Conservation (phyloP, 768 basidiomycete genomes). For the Erythrobasidium yunnanense region DNA sequence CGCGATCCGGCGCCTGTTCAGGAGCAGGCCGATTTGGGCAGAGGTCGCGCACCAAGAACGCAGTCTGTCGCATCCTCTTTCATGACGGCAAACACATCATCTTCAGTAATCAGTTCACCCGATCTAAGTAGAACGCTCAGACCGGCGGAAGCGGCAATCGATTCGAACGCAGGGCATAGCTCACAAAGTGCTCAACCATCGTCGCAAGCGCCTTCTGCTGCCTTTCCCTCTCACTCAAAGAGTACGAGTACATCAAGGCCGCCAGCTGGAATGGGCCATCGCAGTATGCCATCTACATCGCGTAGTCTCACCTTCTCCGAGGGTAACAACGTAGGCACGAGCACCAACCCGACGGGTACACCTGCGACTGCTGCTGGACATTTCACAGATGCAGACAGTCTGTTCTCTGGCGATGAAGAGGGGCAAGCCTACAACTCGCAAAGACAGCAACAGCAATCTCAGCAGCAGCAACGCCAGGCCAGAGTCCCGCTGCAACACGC, state of each 20-base stretch:
- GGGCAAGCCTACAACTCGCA: not conserved
- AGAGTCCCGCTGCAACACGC: not conserved
- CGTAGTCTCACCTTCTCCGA: constrained; percentile 15
- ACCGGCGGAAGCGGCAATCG: no score
- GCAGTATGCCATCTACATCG: constrained; percentile 20
- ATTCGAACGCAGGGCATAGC: no score
- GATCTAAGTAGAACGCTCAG: no score
- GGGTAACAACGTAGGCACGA: not conserved
- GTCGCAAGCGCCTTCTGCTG: no score
- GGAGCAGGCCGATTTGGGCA: constrained; percentile 16
- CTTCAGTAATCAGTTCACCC: no score
- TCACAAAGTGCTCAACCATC: no score
- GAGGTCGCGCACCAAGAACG: constrained; percentile 15
- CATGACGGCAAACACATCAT: no score
- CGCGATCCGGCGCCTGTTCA: no score
- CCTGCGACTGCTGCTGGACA: not conserved
- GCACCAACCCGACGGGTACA: not conserved
- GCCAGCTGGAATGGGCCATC: constrained; percentile 5
- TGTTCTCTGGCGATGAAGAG: constrained; percentile 14
- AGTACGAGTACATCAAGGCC: not conserved
- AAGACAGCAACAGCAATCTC: not conserved
- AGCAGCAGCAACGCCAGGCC: not conserved
- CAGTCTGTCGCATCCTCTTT: constrained; percentile 6
- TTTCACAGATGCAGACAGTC: constrained; percentile 11
- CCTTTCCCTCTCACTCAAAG: not conserved